Conservation (phyloP, 108 stramenopile genomes). For the Skeletonema marinoi region DNA sequence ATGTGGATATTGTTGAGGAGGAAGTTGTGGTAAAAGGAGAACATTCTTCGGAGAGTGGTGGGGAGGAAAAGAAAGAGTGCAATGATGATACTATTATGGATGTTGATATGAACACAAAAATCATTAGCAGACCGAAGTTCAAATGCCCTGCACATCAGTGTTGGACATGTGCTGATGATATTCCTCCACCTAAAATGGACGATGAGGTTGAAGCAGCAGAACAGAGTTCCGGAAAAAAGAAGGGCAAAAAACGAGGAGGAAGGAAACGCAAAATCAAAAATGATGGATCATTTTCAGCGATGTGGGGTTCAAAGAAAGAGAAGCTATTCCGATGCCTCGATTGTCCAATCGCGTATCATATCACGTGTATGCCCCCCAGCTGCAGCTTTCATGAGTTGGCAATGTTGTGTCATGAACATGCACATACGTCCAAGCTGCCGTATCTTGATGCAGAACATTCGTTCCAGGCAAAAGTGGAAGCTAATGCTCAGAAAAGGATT, state of each 20-base stretch:
- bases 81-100: slow-evolving; percentile 18
- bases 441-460: slow-evolving; percentile 63
- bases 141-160: slow-evolving; percentile 90
- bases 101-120: slow-evolving; percentile 1
- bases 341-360: slow-evolving; percentile 86
- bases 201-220: slow-evolving; percentile 36
- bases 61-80: slow-evolving; percentile 15
- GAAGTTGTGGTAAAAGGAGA: neutral
- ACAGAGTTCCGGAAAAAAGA: slow-evolving; percentile 1
- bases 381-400: slow-evolving; percentile 83
- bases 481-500: slow-evolving; percentile 50
- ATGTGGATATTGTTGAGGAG: slow-evolving; percentile 37
- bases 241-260: slow-evolving; percentile 21
- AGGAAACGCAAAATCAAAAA: slow-evolving; percentile 36
- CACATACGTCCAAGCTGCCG: slow-evolving; percentile 65
- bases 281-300: slow-evolving; percentile 24
- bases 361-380: slow-evolving; percentile 87
- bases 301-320: slow-evolving; percentile 59
- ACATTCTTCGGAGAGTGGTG: slow-evolving; percentile 4
- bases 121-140: slow-evolving; percentile 54
- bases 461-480: slow-evolving; percentile 58
- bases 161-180: slow-evolving; percentile 83
- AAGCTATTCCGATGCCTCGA: slow-evolving; percentile 64
- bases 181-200: slow-evolving; percentile 25
- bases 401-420: slow-evolving; percentile 85